Evolutionary conservation across 2,329 filamentous ascomycete species (phyloP), one percentile per base, ranked within the genome.

Genomic region (Raffaelea albimanens): DNA sequence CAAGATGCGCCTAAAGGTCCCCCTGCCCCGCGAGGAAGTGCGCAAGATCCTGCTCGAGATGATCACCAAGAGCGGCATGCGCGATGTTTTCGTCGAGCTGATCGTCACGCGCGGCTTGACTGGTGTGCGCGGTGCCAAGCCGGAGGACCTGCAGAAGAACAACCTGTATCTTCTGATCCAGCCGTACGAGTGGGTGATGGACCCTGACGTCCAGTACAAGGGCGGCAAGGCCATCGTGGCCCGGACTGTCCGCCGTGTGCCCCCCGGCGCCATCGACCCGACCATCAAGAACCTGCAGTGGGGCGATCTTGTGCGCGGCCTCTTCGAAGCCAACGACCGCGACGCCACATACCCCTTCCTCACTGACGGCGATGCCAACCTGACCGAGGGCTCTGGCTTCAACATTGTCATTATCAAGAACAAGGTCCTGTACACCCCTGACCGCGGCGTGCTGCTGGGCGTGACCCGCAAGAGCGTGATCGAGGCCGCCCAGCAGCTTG

Each of bases 211-310:
- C 11, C 72, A 75, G 50, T 50, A 46, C 16, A 47, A 20, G 0
- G 71, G 70, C 0, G 69, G 66, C 4, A 70, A 48, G 13, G 70
- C 74, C 0, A 62, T 52, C 16, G 21, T 52, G 4, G 68, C 2
- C 58, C 71, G 1, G n/a, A 50, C 50, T 2, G 50, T 50, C 1
- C 21, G 43, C 34, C 45, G 50, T 34, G 61, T 62, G 0, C 68
- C 71, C 0, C 68, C 69, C 0, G 70, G 69, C 0, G 59, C 66
- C 1, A 68, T 75, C 3, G 72, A 76, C 52, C 72, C 72, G 0
- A 74, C 70, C 0, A 60, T 75, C 25, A 75, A 75, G 63, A 74
- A 74, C 52, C 57, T 72, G 16, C 67, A 75, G 47, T 75, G 71
- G 71, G 70, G 71, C 1, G 71, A 76, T 56, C 55, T 73, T 2